phyloP scores from a whole-genome alignment of 2,329 filamentous ascomycete genomes.

The Aspergillus latus region DNA sequence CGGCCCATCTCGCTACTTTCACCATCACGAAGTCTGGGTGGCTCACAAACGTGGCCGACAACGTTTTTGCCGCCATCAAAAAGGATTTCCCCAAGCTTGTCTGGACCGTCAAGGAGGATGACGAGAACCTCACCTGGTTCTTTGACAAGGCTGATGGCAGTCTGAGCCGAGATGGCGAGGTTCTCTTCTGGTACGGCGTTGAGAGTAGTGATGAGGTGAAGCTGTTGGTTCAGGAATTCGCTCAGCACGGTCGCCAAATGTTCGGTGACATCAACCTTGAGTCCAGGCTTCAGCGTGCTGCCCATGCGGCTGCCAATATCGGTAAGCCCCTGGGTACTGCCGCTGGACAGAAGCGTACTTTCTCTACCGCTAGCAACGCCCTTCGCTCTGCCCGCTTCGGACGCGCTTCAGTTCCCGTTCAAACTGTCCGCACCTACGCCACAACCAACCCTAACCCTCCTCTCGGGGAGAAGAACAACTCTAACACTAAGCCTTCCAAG shows the following conservation, averaged over 20 bases:
- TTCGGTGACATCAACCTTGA: slow-evolving; percentile 87
- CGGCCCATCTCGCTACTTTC: slow-evolving; percentile 84
- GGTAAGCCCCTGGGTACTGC: slow-evolving; percentile 48
- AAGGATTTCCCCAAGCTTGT: slow-evolving; percentile 88
- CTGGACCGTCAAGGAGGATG: slow-evolving; percentile 95
- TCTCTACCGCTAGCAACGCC: slow-evolving; percentile 58
- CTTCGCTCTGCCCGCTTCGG: slow-evolving; percentile 37
- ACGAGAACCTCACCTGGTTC: slow-evolving; percentile 98
- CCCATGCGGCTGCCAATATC: slow-evolving; percentile 65
- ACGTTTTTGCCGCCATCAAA: slow-evolving; percentile 89
- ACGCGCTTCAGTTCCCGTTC: slow-evolving; percentile 31
- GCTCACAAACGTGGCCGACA: slow-evolving; percentile 92
- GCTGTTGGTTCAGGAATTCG: slow-evolving; percentile 81
- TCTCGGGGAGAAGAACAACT: slow-evolving; percentile 81
- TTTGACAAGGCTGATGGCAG: slow-evolving; percentile 96
- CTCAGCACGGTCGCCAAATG: slow-evolving; percentile 78
- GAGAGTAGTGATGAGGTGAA: slow-evolving; percentile 78
- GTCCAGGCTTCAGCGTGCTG: slow-evolving; percentile 76
- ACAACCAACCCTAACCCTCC: slow-evolving; percentile 80
- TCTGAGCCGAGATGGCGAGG: slow-evolving; percentile 78
- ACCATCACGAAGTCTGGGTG: slow-evolving; percentile 93
- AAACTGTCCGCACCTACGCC: slow-evolving; percentile 41
- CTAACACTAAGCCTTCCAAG: slow-evolving; percentile 73
- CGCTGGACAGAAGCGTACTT: slow-evolving; percentile 63
- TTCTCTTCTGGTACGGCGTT: slow-evolving; percentile 95